These are phyloP conservation scores for Rhynchosporium graminicola DNA, from an alignment of 2,329 filamentous ascomycete genomes.

Conservation along the genomic window DNA sequence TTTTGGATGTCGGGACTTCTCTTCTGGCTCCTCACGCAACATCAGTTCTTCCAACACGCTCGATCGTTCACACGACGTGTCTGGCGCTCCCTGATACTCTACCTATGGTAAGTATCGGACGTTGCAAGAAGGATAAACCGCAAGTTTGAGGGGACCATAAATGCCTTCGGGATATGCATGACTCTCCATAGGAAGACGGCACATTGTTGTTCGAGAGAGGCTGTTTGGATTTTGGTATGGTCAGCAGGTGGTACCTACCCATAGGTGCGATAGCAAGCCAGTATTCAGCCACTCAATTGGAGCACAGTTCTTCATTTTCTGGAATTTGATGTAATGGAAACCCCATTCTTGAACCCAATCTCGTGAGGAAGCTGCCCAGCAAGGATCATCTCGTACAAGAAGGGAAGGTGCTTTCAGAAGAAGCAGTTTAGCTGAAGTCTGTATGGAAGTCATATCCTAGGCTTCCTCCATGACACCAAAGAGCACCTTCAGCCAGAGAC, in stretches of 20 bases:
- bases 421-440: too few species aligned
- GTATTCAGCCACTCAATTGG: neutral
- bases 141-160: conserved; percentile 43
- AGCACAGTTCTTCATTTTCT: neutral
- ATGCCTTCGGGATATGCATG: conserved; percentile 40
- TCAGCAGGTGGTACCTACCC: neutral
- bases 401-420: neutral
- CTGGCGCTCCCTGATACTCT: conserved; percentile 33
- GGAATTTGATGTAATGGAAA: neutral
- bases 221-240: neutral
- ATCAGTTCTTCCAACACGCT: conserved; percentile 37
- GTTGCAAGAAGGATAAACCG: conserved; percentile 41
- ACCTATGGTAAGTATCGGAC: conserved; percentile 25
- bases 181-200: conserved; percentile 41
- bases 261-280: neutral
- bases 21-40: conserved; percentile 33
- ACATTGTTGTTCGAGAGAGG: conserved; percentile 24
- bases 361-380: conserved; percentile 4
- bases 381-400: neutral
- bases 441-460: neutral
- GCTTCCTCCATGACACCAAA: conserved; percentile 55
- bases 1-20: neutral
- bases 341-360: neutral
- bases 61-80: conserved; percentile 35
- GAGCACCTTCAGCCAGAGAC: conserved; percentile 64